Evolutionary conservation across 768 basidiomycete genomes (phyloP), one percentile per base, ranked within the genome.

Genomic region (Boletellus ananas): DNA sequence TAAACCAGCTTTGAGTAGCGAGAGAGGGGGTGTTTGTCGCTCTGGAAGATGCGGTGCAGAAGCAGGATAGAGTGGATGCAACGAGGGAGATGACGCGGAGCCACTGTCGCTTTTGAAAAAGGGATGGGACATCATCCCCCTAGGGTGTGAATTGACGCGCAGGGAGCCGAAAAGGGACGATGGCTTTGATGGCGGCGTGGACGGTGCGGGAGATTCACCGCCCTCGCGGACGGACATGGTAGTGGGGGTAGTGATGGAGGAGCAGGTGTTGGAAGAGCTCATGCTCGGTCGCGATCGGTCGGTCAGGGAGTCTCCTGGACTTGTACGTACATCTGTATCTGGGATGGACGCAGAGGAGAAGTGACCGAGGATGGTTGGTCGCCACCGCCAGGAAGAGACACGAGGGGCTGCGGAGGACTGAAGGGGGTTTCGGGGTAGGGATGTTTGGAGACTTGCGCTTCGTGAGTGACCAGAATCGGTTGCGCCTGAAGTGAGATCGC

Each of bases 281-380:
- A 83, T 72, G 58, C 81, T 84, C 16, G 77, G 81, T 29, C 81
- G 76, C 16, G 81, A 76, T 34, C 69, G 73, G 34, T 75, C 70
- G 43, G 65, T 70, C 9, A 58, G 52, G 14, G 68, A 65, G 40
- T 75, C 79, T 16, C 75, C 73, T 27, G 74, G 71, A 38, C 70
- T 65, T 43, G 73, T 60, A 44, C 67, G 77, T 43, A 70, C 55
- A 60, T 74, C 77, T 38, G 70, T 56, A 58, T 74, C 76, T 37
- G 77, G 70, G 27, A 70, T 62, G 44, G 79, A 74, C 45, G 74
- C 58, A 47, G 78, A 74, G 25, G 77, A 70, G 59, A 87, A 87
- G 56, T 86, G 80, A 6, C 79, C 81, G 20, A 85, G 65, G 20
- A 87, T 78, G 54, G 76, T 81, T 11, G 85, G 83, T n/a, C 82